Percentiles rank a stretch among this genome's conserved stretches.
phyloP scores from a whole-genome alignment of 495 filamentous ascomycete genomes.

The Annulohypoxylon nitens region DNA sequence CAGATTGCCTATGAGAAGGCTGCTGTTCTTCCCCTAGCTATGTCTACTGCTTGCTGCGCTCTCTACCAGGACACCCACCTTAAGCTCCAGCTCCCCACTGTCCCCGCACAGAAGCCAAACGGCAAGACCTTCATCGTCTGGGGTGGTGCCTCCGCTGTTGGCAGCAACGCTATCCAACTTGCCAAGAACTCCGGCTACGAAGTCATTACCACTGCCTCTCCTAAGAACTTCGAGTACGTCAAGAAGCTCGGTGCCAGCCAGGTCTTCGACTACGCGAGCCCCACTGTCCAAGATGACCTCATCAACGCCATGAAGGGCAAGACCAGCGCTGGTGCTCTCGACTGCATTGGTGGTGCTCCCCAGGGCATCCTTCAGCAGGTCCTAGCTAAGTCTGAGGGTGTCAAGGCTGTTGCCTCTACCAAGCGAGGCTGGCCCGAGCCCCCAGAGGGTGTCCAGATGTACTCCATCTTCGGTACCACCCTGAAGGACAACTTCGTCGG shows the following conservation, averaged over 20 bases:
- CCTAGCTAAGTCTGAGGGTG: slow-evolving; percentile 23
- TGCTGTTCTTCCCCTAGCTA: slow-evolving; percentile 61
- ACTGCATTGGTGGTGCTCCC: slow-evolving; percentile 35
- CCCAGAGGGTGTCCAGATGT: slow-evolving; percentile 33
- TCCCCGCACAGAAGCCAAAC: slow-evolving; percentile 45
- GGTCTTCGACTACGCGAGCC: slow-evolving; percentile 70
- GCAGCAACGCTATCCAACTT: slow-evolving; percentile 72
- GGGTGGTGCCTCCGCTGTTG: slow-evolving; percentile 71
- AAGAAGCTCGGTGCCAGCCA: slow-evolving; percentile 66
- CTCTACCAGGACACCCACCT: slow-evolving; percentile 60
- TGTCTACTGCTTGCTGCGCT: slow-evolving; percentile 62
- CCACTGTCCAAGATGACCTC: slow-evolving; percentile 51
- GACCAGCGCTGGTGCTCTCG: slow-evolving; percentile 40
- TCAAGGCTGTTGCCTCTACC: slow-evolving; percentile 40
- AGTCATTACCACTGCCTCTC: slow-evolving; percentile 68
- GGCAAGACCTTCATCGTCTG: slow-evolving; percentile 68
- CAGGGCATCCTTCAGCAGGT: slow-evolving; percentile 42
- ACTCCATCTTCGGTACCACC: slow-evolving; percentile 34
- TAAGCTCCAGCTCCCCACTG: slow-evolving; percentile 44
- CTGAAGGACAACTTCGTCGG: slow-evolving; percentile 52
- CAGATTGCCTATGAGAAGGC: slow-evolving; percentile 58
- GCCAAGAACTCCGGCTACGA: slow-evolving; percentile 69
- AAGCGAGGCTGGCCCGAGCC: slow-evolving; percentile 42
- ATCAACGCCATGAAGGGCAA: slow-evolving; percentile 49
- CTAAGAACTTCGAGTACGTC: slow-evolving; percentile 66